phyloP scores from a whole-genome alignment of 2,329 filamentous ascomycete genomes.

The Claviceps capensis region DNA sequence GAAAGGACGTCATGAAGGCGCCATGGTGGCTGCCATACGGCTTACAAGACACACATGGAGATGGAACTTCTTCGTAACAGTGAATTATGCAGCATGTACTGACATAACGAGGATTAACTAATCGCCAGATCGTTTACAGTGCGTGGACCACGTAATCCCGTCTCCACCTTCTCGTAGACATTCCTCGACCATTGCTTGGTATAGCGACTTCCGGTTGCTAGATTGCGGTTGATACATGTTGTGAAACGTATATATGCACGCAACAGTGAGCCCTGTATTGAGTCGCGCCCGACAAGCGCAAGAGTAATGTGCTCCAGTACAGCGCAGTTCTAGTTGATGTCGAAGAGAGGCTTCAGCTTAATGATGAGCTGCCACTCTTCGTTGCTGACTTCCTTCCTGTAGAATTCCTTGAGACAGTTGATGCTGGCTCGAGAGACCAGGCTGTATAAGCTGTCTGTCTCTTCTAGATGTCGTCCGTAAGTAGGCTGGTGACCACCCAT shows the following conservation, averaged over 20 bases:
- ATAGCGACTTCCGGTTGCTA: neutral
- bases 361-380: conserved; percentile 93
- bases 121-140: too few species aligned
- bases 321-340: conserved; percentile 50
- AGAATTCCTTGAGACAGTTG: conserved; percentile 92
- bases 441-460: conserved; percentile 78
- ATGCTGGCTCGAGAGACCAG: conserved; percentile 79
- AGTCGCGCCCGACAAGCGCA: neutral
- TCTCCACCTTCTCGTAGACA: neutral
- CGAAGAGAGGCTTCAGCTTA: conserved; percentile 89
- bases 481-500: conserved; percentile 80
- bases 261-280: neutral
- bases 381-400: conserved; percentile 71
- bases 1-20: too few species aligned
- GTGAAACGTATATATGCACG: neutral
- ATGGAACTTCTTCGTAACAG: too few species aligned
- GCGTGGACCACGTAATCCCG: too few species aligned
- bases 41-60: too few species aligned
- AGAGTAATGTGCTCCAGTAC: neutral
- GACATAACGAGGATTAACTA: too few species aligned
- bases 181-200: neutral
- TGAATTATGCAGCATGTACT: too few species aligned
- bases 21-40: too few species aligned
- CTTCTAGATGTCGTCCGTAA: conserved; percentile 91
- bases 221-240: neutral